These are phyloP conservation scores for Botrytis aclada DNA, from an alignment of 2,329 filamentous ascomycete species.

Conservation along the genomic window DNA sequence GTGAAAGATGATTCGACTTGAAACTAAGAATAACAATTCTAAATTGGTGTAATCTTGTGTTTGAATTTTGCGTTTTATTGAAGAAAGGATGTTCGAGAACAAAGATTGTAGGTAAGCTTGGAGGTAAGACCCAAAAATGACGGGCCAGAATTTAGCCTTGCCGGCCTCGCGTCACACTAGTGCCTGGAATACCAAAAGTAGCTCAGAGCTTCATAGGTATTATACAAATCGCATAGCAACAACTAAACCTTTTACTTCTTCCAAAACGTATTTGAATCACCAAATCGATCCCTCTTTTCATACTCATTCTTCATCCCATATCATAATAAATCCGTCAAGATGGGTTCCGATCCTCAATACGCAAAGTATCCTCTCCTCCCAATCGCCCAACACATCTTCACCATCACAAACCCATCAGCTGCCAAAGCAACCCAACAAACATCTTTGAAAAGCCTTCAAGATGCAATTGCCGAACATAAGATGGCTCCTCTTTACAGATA, in stretches of 20 bases:
- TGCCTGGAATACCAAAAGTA: slow-evolving; percentile 27
- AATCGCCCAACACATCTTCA: slow-evolving; percentile 82
- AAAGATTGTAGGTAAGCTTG: slow-evolving; percentile 8
- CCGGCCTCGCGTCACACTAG: slow-evolving; percentile 33
- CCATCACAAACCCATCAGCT: slow-evolving; percentile 76
- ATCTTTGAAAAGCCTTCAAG: slow-evolving; percentile 70
- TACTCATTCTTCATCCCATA: background rate
- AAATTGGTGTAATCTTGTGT: background rate
- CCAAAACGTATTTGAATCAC: background rate
- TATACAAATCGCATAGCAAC: slow-evolving; percentile 18
- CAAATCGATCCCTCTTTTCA: background rate
- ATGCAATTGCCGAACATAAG: slow-evolving; percentile 79
- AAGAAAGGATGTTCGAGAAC: slow-evolving; percentile 3
- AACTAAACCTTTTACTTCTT: slow-evolving; percentile 16
- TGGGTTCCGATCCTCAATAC: slow-evolving; percentile 80
- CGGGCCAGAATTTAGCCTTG: slow-evolving; percentile 17
- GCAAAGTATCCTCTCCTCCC: slow-evolving; percentile 80
- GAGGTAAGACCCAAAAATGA: slow-evolving; percentile 5
- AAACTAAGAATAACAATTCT: background rate
- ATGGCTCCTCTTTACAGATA: slow-evolving; percentile 87
- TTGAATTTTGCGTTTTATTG: background rate
- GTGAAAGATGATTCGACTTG: background rate
- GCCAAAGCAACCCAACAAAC: slow-evolving; percentile 63
- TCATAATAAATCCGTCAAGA: slow-evolving; percentile 40
- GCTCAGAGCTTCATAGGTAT: slow-evolving; percentile 27